These are phyloP conservation scores for Sisymbrium altissimum DNA, from an alignment of 345 rosid genomes.

Conservation along the genomic window DNA sequence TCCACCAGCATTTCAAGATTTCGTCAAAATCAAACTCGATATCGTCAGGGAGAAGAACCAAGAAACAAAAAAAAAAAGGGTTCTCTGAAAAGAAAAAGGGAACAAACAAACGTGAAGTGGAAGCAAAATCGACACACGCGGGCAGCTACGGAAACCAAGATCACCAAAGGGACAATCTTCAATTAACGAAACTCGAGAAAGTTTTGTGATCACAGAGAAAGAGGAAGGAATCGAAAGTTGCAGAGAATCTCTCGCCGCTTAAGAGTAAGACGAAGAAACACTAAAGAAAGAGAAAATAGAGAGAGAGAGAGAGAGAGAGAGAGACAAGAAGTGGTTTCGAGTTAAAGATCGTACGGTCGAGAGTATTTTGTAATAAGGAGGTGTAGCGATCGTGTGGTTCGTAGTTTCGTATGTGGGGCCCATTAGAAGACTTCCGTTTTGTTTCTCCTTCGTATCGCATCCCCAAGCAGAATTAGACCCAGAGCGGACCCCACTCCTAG, in stretches of 20 bases:
- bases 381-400: constrained; percentile 14
- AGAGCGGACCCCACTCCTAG: background rate
- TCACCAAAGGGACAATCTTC: background rate
- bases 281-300: background rate
- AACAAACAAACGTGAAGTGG: too few species aligned
- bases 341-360: constrained; percentile 20
- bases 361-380: background rate
- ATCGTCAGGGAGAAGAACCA: background rate
- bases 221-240: constrained; percentile 21
- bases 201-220: constrained; percentile 4
- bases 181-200: constrained; percentile 15
- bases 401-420: background rate
- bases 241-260: constrained; percentile 31
- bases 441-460: constrained; percentile 22
- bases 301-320: background rate
- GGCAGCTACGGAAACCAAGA: background rate
- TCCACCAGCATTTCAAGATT: background rate
- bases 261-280: background rate
- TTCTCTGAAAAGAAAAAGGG: too few species aligned
- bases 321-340: background rate
- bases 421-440: constrained; percentile 31
- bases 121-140: constrained; percentile 28
- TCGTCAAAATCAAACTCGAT: constrained; percentile 36
- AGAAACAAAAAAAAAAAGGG: background rate
- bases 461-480: constrained; percentile 15